Percentiles rank a stretch among this genome's conserved stretches.
Evolutionary conservation across 2,329 filamentous ascomycete genomes (phyloP).

Genomic region (Pleurostoma richardsiae): DNA sequence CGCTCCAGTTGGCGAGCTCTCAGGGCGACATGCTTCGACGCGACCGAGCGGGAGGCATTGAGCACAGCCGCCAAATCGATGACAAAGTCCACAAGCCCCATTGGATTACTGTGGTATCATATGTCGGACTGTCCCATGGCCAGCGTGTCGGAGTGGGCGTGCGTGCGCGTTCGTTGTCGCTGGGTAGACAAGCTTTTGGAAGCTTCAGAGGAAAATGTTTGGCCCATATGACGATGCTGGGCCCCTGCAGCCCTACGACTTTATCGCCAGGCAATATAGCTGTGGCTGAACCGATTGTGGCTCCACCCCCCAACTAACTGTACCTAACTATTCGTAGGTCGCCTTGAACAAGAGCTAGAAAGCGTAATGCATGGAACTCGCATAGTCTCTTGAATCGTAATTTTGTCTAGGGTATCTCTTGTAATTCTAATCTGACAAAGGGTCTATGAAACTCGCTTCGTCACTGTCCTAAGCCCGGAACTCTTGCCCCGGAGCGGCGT

Average conservation of each 20-base stretch:
- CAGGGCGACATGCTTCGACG: conserved; percentile 56
- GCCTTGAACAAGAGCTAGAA: too few species aligned
- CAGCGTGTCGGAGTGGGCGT: neutral
- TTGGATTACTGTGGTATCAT: conserved; percentile 16
- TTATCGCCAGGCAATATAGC: neutral
- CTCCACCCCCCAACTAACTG: too few species aligned
- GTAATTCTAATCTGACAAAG: too few species aligned
- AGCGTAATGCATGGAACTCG: too few species aligned
- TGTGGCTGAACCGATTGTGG: neutral
- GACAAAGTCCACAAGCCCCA: conserved; percentile 59
- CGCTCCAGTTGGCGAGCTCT: conserved; percentile 48
- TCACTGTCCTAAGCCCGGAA: conserved; percentile 26
- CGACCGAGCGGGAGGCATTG: conserved; percentile 64
- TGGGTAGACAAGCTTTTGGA: neutral
- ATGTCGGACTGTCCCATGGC: neutral
- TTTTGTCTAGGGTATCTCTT: too few species aligned
- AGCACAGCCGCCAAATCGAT: conserved; percentile 68
- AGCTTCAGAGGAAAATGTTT: neutral
- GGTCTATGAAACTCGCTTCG: conserved; percentile 15
- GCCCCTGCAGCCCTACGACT: conserved; percentile 9
- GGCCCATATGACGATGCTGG: conserved; percentile 6
- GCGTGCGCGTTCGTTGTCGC: too few species aligned
- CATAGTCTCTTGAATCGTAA: too few species aligned
- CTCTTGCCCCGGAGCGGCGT: conserved; percentile 30
- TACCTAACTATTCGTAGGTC: too few species aligned